Evolutionary conservation across 345 rosid species (phyloP).

Genomic region (Abelmoschus esculentus): DNA sequence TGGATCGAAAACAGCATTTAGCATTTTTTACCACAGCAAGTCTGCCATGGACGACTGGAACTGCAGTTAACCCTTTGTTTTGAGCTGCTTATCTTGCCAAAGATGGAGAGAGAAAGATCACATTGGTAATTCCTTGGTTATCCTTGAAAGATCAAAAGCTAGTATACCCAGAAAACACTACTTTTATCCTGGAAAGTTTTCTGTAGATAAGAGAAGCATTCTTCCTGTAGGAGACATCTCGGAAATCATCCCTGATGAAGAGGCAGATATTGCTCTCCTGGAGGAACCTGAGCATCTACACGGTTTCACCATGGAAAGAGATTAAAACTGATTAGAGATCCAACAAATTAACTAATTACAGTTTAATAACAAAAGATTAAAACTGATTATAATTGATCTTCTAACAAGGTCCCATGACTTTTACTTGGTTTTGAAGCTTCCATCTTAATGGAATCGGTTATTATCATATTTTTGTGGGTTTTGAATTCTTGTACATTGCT

Average conservation of each 20-base stretch:
- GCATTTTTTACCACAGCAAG: conserved; percentile 88
- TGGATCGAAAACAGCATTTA: conserved; percentile 57
- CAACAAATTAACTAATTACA: no score
- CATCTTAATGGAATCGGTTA: no score
- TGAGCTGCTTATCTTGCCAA: conserved; percentile 91
- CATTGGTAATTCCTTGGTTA: conserved; percentile 94
- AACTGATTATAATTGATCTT: no score
- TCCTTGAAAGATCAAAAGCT: conserved; percentile 59
- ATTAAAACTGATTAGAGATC: no score
- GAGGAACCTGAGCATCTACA: conserved; percentile 96
- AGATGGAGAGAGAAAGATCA: conserved; percentile 52
- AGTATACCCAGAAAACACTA: conserved; percentile 53
- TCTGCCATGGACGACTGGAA: conserved; percentile 96
- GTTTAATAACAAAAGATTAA: no score
- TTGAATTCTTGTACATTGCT: no score
- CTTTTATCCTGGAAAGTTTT: conserved; percentile 76
- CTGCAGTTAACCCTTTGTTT: conserved; percentile 89
- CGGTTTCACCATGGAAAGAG: conserved; percentile 97
- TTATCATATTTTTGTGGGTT: no score
- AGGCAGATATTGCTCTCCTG: conserved; percentile 80
- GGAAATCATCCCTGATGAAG: conserved; percentile 60
- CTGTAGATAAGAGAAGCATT: conserved; percentile 80
- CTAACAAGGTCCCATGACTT: background rate
- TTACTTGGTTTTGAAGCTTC: background rate
- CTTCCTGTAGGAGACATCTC: conserved; percentile 84